These are phyloP conservation scores for Saturnispora dispora DNA, from an alignment of 805 yeast species.

Conservation along the genomic window DNA sequence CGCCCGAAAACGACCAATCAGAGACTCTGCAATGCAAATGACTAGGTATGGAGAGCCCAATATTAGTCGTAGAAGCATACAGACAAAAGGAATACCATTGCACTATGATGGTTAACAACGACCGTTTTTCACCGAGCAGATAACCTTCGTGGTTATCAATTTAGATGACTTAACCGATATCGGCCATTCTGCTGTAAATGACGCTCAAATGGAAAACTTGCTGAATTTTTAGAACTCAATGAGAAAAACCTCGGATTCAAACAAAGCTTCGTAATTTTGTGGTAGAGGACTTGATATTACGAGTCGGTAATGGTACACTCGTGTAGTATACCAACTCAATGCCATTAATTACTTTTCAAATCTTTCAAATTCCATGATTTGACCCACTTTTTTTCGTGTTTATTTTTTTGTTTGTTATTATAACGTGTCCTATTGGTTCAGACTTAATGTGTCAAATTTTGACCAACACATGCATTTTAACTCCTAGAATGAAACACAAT, in stretches of 20 bases:
- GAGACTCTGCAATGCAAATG: not conserved
- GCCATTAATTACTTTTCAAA: not conserved
- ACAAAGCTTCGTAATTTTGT: not conserved
- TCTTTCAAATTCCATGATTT: not conserved
- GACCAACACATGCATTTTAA: not conserved
- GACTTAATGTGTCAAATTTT: not conserved
- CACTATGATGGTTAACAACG: not conserved
- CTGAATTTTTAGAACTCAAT: not conserved
- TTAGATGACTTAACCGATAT: not conserved
- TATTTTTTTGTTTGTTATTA: not conserved
- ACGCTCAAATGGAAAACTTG: not conserved
- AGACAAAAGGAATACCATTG: not conserved
- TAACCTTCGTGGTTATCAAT: not conserved
- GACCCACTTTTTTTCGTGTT: not conserved
- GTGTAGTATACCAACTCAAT: not conserved
- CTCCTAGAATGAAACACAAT: not conserved
- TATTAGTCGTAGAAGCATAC: not conserved
- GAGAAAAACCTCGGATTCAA: not conserved
- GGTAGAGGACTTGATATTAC: not conserved
- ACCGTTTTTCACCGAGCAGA: not conserved
- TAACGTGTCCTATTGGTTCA: not conserved
- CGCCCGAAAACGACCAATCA: not conserved
- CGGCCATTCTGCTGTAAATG: not conserved
- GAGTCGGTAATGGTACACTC: not conserved
- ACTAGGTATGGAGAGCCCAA: not conserved